Percentiles rank a stretch among this genome's conserved stretches.
Conservation (phyloP, 805 yeast species). For the Yarrowia sp. region DNA sequence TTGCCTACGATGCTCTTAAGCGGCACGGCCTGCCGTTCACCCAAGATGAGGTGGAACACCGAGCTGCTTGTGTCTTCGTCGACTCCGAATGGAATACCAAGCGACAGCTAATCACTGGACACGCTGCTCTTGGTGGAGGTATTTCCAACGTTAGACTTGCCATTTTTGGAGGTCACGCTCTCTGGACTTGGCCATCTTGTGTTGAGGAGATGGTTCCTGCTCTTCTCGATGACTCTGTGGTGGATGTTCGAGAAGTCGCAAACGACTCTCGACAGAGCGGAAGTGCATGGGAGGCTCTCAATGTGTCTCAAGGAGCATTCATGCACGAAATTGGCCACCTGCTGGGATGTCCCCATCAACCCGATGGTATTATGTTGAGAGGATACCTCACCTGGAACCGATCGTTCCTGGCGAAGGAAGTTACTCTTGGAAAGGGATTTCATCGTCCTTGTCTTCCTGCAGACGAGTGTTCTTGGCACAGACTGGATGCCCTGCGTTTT, state of each 20-base stretch:
- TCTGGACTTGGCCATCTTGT: conserved; percentile 88
- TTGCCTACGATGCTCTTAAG: conserved; percentile 71
- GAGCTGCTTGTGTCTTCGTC: conserved; percentile 80
- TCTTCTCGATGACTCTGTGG: conserved; percentile 67
- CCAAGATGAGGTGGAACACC: conserved; percentile 48
- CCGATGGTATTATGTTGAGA: conserved; percentile 83
- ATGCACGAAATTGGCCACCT: conserved; percentile 94
- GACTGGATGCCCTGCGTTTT: conserved; percentile 73
- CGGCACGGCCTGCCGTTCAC: conserved; percentile 55
- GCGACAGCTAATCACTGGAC: conserved; percentile 62
- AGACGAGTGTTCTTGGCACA: conserved; percentile 84
- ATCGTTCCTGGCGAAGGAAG: conserved; percentile 71
- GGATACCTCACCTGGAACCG: conserved; percentile 80
- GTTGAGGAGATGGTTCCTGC: conserved; percentile 65
- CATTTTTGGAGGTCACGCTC: conserved; percentile 89
- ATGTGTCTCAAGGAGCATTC: conserved; percentile 86
- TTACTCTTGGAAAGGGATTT: conserved; percentile 25
- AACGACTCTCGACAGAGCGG: conserved; percentile 85
- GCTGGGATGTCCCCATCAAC: conserved; percentile 90
- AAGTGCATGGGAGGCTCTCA: conserved; percentile 84
- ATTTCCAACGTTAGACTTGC: conserved; percentile 67
- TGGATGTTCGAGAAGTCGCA: conserved; percentile 71
- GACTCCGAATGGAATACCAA: conserved; percentile 80
- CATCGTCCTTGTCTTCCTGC: conserved; percentile 42
- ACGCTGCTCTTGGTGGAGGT: conserved; percentile 95